Evolutionary conservation across 2,329 filamentous ascomycete genomes (phyloP), one percentile per base, ranked within the genome.

Genomic region (Aspergillus neoniger): DNA sequence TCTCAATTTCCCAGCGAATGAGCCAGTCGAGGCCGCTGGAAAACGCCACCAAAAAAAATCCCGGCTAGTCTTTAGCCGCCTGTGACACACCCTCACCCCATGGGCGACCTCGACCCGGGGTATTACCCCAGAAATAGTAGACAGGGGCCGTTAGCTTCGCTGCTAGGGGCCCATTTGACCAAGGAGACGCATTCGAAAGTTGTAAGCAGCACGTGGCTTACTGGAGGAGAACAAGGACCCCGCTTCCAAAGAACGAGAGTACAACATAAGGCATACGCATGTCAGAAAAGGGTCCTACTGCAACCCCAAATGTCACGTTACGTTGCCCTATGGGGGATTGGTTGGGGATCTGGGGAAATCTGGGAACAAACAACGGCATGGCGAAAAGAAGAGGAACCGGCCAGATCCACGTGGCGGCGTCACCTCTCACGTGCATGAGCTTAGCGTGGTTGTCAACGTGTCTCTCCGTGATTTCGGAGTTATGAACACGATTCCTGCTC

Each of bases 21-120:
- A 17, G 21, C 53, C 53, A 55, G 39, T 55, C n/a, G 53, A 43
- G 4, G 53, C 5, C 53, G 39, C 21, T 15, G 53, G 10, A 55
- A 47, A 47, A 44, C 41, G 53, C 53, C 53, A 55, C 53, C n/a
- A 47, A 43, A 47, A 55, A 23, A 30, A 44, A 9, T 55, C 36
- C 17, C 25, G 53, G 38, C n/a, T 55, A 47, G 39, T 23, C 23
- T 55, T 38, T 55, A 44, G 30, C 53, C 25, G 39, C 25, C 23
- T 6, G 39, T 28, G 25, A 32, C 39, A 30, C 28, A 30, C 25
- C 8, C 17, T 55, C 25, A 44, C 53, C 53, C 53, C 53, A 44
- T 47, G 53, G 53, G 25, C 7, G 25, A 28, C 25, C 39, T 32
- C 39, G 39, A 15, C 53, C 53, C 53, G 39, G 53, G 53, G 39